These are phyloP conservation scores for Kodamaea sp. DNA, from an alignment of 1,139 yeast genomes.

Conservation along the genomic window DNA sequence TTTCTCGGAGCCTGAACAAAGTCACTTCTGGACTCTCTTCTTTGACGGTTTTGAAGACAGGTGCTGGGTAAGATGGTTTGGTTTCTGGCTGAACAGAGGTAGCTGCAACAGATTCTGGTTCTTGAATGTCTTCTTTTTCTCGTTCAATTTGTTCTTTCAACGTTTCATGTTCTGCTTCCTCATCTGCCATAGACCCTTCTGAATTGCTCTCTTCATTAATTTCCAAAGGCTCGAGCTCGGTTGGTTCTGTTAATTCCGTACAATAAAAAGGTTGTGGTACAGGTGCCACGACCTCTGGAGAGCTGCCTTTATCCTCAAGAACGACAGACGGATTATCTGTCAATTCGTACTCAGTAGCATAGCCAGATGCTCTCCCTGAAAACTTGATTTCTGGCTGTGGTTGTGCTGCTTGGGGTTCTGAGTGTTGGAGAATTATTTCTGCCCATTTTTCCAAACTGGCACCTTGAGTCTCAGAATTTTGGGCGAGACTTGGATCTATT, in stretches of 20 bases:
- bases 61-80: conserved; percentile 11
- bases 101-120: neutral
- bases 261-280: conserved; percentile 22
- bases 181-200: conserved; percentile 33
- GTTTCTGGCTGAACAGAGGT: conserved; percentile 1
- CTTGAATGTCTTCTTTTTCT: conserved; percentile 1
- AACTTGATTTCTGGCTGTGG: neutral
- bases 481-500: too few species aligned
- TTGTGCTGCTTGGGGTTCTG: too few species aligned
- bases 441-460: conserved; percentile 4
- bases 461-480: too few species aligned
- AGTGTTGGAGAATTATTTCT: conserved; percentile 2
- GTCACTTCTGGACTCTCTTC: conserved; percentile 35
- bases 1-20: conserved; percentile 29
- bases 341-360: conserved; percentile 23
- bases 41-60: conserved; percentile 33
- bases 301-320: neutral
- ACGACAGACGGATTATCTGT: conserved; percentile 9
- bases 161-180: conserved; percentile 13
- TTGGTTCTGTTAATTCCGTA: conserved; percentile 7
- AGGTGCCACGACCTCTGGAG: conserved; percentile 19
- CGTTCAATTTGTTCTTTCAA: conserved; percentile 1
- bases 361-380: conserved; percentile 16
- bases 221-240: conserved; percentile 6
- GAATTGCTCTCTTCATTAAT: conserved; percentile 22